Conservation (phyloP, 345 rosid genomes). For the Murraya koenigii region DNA sequence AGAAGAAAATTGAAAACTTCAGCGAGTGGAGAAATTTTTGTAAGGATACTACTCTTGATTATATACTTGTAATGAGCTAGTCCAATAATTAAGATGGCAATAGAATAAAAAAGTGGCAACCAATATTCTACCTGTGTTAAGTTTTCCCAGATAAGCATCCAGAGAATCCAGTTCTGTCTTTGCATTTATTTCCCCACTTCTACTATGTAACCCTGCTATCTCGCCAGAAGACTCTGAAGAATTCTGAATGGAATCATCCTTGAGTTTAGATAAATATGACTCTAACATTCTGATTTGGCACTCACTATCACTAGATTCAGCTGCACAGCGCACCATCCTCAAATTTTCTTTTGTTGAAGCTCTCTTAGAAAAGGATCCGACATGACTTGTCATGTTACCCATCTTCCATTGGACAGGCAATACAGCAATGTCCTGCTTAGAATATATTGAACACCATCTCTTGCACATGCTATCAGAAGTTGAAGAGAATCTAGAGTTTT, state of each 20-base stretch:
- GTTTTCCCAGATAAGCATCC: slow-evolving; percentile 58
- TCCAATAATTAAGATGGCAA: background rate
- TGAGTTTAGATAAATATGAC: slow-evolving; percentile 66
- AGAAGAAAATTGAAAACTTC: background rate
- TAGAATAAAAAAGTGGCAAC: background rate
- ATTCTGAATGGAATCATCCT: slow-evolving; percentile 12
- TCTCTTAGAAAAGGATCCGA: slow-evolving; percentile 10
- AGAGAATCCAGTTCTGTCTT: slow-evolving; percentile 39
- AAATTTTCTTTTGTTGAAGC: slow-evolving; percentile 24
- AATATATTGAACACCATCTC: slow-evolving; percentile 18
- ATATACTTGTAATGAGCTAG: background rate
- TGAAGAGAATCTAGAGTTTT: slow-evolving; percentile 24
- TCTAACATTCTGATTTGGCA: slow-evolving; percentile 52
- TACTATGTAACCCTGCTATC: slow-evolving; percentile 4
- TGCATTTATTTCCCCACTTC: slow-evolving; percentile 21
- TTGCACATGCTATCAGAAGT: slow-evolving; percentile 8
- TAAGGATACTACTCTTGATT: background rate
- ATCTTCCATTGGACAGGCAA: background rate
- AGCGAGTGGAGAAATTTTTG: too few relatives aligned
- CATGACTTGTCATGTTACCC: slow-evolving; percentile 15
- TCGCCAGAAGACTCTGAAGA: slow-evolving; percentile 20
- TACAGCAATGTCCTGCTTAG: slow-evolving; percentile 20
- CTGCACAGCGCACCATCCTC: slow-evolving; percentile 22
- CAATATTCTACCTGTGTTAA: slow-evolving; percentile 33
- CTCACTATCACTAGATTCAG: slow-evolving; percentile 26